phyloP scores from a whole-genome alignment of 768 basidiomycete genomes.

The Tricholomella constricta region DNA sequence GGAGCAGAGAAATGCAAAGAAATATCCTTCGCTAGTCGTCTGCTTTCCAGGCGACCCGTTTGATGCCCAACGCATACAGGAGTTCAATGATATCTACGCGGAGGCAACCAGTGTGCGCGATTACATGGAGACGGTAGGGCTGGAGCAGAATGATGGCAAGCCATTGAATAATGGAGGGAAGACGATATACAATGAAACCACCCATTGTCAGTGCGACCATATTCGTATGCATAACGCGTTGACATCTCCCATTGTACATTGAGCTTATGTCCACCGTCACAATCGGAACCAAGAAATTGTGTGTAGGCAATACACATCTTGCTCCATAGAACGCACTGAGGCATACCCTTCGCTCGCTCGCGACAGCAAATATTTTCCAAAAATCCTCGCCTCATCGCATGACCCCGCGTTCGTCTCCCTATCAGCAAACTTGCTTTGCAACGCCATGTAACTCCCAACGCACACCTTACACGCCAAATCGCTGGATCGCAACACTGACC shows the following conservation, averaged over 20 bases:
- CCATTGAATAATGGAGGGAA: constrained; percentile 46
- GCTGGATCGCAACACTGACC: constrained; percentile 39
- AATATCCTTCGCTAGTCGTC: constrained; percentile 2
- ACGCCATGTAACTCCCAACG: constrained; percentile 37
- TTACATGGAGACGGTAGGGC: constrained; percentile 48
- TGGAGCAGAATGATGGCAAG: constrained; percentile 42
- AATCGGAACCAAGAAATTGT: constrained; percentile 56
- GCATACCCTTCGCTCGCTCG: background rate
- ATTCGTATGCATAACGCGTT: constrained; percentile 44
- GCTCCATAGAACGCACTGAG: background rate
- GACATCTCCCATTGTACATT: background rate
- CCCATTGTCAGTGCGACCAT: constrained; percentile 62
- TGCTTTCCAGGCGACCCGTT: constrained; percentile 31
- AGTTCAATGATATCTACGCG: constrained; percentile 51
- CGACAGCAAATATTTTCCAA: constrained; percentile 40
- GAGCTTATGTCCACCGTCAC: background rate
- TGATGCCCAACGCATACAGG: constrained; percentile 37
- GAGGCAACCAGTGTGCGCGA: constrained; percentile 46
- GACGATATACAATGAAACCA: constrained; percentile 48
- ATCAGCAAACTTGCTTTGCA: constrained; percentile 48
- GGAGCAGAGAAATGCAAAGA: background rate
- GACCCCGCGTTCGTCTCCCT: constrained; percentile 45
- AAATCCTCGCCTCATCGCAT: constrained; percentile 51
- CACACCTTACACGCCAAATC: constrained; percentile 48
- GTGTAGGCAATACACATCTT: constrained; percentile 29